These are phyloP conservation scores for Handroanthus guayacan DNA, from an alignment of 257 asterid species.

Conservation along the genomic window DNA sequence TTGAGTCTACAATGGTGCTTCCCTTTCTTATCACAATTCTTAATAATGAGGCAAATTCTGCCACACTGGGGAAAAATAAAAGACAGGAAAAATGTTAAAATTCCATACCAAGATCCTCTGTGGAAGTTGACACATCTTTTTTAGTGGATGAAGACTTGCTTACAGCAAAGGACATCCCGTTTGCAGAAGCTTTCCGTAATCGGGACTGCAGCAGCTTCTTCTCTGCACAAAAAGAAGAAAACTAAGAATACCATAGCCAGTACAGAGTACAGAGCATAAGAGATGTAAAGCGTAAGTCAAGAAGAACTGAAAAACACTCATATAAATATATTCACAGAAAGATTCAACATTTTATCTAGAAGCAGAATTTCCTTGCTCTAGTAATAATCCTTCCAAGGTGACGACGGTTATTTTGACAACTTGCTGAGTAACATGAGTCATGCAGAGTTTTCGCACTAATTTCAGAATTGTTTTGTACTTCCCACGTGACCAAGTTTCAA, in stretches of 20 bases:
- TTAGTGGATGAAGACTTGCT: conserved; percentile 53
- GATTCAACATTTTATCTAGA: too few relatives aligned
- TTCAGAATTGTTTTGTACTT: not conserved
- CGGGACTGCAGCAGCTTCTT: conserved; percentile 84
- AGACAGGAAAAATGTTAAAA: conserved; percentile 2
- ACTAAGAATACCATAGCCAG: not conserved
- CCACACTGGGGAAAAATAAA: conserved; percentile 1
- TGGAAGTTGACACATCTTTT: conserved; percentile 81
- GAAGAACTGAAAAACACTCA: too few relatives aligned
- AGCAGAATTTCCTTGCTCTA: too few relatives aligned
- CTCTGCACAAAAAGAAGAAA: conserved; percentile 61
- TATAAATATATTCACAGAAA: too few relatives aligned
- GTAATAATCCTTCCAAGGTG: too few relatives aligned
- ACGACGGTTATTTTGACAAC: too few relatives aligned
- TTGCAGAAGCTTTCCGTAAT: conserved; percentile 76
- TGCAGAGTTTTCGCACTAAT: too few relatives aligned
- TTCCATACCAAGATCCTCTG: conserved; percentile 87
- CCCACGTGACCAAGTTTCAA: conserved; percentile 18
- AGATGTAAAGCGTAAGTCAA: too few relatives aligned
- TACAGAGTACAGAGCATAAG: not conserved
- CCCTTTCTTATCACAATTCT: not conserved
- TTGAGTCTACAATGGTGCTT: conserved; percentile 15
- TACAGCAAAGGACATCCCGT: conserved; percentile 60
- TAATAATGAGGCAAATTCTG: not conserved
- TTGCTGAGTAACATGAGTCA: too few relatives aligned